Evolutionary conservation across 345 rosid genomes (phyloP).

Genomic region (Ceriops zippeliana): DNA sequence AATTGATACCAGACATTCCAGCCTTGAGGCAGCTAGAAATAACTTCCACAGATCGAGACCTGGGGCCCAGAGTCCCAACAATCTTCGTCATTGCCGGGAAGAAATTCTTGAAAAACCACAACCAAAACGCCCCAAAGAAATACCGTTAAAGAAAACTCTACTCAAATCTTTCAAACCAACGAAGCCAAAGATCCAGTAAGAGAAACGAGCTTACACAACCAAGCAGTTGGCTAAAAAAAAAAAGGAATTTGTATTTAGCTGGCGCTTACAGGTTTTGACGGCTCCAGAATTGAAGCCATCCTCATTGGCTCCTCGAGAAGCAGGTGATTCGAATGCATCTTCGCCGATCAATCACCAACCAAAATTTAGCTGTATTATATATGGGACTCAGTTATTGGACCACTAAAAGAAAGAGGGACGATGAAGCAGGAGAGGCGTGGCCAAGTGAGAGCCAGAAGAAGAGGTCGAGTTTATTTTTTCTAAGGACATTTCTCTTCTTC

Average conservation of each 20-base stretch:
- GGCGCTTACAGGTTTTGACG: constrained; percentile 76
- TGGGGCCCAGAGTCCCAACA: constrained; percentile 34
- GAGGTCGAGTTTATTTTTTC: constrained; percentile 3
- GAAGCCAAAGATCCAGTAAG: constrained; percentile 6
- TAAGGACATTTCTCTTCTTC: not conserved
- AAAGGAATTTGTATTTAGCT: no score
- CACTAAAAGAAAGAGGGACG: constrained; percentile 14
- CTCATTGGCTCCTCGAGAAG: constrained; percentile 97
- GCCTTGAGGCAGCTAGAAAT: constrained; percentile 30
- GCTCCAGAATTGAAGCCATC: constrained; percentile 97
- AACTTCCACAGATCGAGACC: constrained; percentile 28
- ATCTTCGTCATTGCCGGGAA: constrained; percentile 38
- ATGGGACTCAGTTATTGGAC: constrained; percentile 17
- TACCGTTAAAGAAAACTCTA: not conserved
- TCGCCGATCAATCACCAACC: constrained; percentile 16
- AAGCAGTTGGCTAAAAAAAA: not conserved
- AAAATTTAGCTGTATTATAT: constrained; percentile 14
- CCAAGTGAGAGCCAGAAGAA: constrained; percentile 16
- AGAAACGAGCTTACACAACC: not conserved
- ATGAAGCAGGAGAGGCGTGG: constrained; percentile 24
- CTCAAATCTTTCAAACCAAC: not conserved
- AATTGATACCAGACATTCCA: constrained; percentile 29
- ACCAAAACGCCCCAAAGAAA: not conserved
- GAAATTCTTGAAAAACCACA: constrained; percentile 19
- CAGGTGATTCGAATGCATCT: constrained; percentile 90